phyloP scores from a whole-genome alignment of 192 early-diverging fungal genomes.

The Backusella macrospora region DNA sequence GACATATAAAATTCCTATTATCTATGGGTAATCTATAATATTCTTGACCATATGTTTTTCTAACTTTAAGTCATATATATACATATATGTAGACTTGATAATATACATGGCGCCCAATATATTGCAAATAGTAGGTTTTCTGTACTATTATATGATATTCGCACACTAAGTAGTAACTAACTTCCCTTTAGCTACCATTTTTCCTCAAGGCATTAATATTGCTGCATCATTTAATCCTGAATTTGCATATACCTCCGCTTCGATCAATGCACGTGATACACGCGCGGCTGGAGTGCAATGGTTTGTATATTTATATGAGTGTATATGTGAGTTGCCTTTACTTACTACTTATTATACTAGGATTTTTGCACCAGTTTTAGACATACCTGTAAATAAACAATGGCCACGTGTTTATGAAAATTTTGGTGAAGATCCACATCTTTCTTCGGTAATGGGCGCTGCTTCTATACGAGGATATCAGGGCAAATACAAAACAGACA shows the following conservation, averaged over 20 bases:
- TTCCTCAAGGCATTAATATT: slow-evolving; percentile 60
- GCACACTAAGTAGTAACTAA: background rate
- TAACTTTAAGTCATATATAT: background rate
- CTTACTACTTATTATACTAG: slow-evolving; percentile 52
- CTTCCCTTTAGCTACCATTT: slow-evolving; percentile 42
- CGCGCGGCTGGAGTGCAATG: slow-evolving; percentile 65
- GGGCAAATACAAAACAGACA: slow-evolving; percentile 66
- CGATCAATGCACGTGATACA: slow-evolving; percentile 65
- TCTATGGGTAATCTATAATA: slow-evolving; percentile 54
- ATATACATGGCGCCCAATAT: slow-evolving; percentile 69
- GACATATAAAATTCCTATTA: slow-evolving; percentile 53
- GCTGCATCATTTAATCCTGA: slow-evolving; percentile 64
- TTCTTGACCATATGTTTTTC: background rate
- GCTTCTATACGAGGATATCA: slow-evolving; percentile 62
- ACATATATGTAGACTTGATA: slow-evolving; percentile 48
- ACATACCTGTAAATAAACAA: slow-evolving; percentile 63
- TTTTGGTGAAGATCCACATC: slow-evolving; percentile 60
- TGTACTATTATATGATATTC: no score
- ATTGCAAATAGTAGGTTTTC: slow-evolving; percentile 47
- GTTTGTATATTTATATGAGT: slow-evolving; percentile 49
- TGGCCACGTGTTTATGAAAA: slow-evolving; percentile 60
- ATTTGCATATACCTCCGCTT: slow-evolving; percentile 58
- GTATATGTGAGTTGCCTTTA: slow-evolving; percentile 42
- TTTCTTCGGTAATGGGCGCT: slow-evolving; percentile 53
- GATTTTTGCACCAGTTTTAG: slow-evolving; percentile 63